Percentiles rank a stretch among this genome's conserved stretches.
phyloP scores from a whole-genome alignment of 1,139 yeast genomes.

The Blastobotrys serpentis region DNA sequence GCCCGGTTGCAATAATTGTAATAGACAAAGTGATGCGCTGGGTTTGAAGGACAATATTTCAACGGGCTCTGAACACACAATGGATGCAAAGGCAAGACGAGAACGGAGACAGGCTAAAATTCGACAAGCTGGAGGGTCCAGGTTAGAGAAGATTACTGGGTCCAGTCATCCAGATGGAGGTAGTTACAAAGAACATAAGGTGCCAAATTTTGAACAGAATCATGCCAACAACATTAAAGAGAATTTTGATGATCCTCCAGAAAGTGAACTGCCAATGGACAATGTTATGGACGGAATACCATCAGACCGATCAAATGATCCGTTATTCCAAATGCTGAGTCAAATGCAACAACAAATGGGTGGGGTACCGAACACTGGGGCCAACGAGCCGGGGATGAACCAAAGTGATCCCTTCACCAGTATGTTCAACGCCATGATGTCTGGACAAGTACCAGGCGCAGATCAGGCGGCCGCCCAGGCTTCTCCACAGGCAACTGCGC shows the following conservation, averaged over 20 bases:
- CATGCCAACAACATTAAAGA: not conserved
- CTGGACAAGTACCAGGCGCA: slow-evolving; percentile 7
- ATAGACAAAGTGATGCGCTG: too few relatives aligned
- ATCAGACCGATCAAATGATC: slow-evolving; percentile 22
- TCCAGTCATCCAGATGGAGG: slow-evolving; percentile 28
- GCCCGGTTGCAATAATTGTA: too few relatives aligned
- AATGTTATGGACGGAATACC: not conserved
- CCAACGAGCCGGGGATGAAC: slow-evolving; percentile 10
- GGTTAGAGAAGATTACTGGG: slow-evolving; percentile 41
- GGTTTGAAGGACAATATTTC: not conserved
- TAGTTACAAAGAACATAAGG: slow-evolving; percentile 18
- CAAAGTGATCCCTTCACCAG: slow-evolving; percentile 11
- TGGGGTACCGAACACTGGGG: slow-evolving; percentile 5
- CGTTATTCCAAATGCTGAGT: slow-evolving; percentile 27
- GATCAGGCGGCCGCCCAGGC: slow-evolving; percentile 4
- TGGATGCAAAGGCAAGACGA: slow-evolving; percentile 36
- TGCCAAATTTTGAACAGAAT: slow-evolving; percentile 6
- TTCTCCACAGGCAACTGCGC: slow-evolving; percentile 4
- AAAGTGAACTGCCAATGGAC: slow-evolving; percentile 11
- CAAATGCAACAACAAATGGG: slow-evolving; percentile 21
- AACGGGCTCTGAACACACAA: slow-evolving; percentile 9
- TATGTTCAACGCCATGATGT: slow-evolving; percentile 15
- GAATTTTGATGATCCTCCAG: slow-evolving; percentile 16
- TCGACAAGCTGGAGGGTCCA: slow-evolving; percentile 35
- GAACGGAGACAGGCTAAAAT: slow-evolving; percentile 42